These are phyloP conservation scores for Ogataea wickerhamii DNA, from an alignment of 805 yeast genomes.

Conservation along the genomic window DNA sequence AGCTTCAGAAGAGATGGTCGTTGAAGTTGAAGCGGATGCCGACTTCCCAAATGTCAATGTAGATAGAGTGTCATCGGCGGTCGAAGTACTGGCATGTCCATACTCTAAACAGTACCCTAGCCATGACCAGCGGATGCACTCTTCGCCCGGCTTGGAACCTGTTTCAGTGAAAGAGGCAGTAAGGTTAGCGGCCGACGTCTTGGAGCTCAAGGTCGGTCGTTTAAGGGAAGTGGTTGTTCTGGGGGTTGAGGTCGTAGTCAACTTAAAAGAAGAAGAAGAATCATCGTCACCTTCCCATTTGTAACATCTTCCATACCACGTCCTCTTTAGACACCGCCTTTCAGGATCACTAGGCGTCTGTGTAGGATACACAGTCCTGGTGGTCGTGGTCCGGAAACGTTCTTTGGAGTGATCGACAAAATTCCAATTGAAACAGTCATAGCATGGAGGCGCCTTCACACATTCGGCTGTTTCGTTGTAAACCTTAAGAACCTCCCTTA, in stretches of 20 bases:
- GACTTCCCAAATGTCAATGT: neutral
- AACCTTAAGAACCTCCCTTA: conserved; percentile 67
- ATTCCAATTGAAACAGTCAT: conserved; percentile 89
- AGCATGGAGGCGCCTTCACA: conserved; percentile 72
- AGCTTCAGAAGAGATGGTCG: conserved; percentile 2
- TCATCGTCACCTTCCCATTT: conserved; percentile 32
- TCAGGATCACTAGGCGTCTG: conserved; percentile 30
- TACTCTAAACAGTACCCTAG: conserved; percentile 21
- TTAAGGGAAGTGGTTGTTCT: conserved; percentile 4
- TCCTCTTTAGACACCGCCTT: conserved; percentile 48
- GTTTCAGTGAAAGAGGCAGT: conserved; percentile 4
- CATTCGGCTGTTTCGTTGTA: conserved; percentile 81
- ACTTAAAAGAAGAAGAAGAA: conserved; percentile 5
- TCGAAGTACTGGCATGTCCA: conserved; percentile 7
- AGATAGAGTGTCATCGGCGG: too few relatives aligned
- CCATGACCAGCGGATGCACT: conserved; percentile 20
- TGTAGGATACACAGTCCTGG: conserved; percentile 23
- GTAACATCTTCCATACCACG: conserved; percentile 60
- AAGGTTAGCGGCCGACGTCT: neutral
- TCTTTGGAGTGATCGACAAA: conserved; percentile 51
- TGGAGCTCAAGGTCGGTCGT: conserved; percentile 4
- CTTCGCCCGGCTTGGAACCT: conserved; percentile 3
- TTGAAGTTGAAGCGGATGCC: conserved; percentile 1
- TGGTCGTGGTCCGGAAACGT: conserved; percentile 24
- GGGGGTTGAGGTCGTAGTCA: conserved; percentile 9